A percentile compares a stretch with the other conserved stretches of the same genome.
Evolutionary conservation across 2,329 filamentous ascomycete species (phyloP).

Genomic region (Ophiostoma perfectum): DNA sequence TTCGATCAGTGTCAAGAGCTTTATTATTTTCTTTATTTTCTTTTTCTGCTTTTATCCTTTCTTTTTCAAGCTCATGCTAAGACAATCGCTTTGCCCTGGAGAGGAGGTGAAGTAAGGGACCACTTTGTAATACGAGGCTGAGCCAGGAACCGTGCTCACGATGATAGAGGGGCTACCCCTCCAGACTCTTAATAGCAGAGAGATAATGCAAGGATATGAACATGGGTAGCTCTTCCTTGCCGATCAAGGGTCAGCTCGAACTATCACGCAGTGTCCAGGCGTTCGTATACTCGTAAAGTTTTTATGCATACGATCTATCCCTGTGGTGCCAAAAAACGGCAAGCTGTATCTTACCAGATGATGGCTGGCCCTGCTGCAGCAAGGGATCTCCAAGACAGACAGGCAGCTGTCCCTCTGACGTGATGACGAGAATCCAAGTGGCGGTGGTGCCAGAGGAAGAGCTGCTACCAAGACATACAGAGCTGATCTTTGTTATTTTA

Average conservation of each 20-base stretch:
- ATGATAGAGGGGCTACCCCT: not conserved
- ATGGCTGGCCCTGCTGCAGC: not conserved
- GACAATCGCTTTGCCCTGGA: too few species aligned
- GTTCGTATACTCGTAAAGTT: not conserved
- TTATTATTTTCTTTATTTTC: too few species aligned
- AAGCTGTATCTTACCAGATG: not conserved
- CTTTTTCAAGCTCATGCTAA: not conserved
- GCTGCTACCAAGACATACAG: not conserved
- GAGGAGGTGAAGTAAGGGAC: not conserved
- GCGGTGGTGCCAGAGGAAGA: not conserved
- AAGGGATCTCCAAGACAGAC: conserved; percentile 3
- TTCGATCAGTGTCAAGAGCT: too few species aligned
- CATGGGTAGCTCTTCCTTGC: not conserved
- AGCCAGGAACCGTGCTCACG: conserved; percentile 7
- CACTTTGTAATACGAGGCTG: not conserved
- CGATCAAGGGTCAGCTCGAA: not conserved
- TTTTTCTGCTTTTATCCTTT: too few species aligned
- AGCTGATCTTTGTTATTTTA: not conserved
- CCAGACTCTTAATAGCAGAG: not conserved
- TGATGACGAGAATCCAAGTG: not conserved
- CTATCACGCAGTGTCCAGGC: not conserved
- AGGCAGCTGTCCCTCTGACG: too few species aligned
- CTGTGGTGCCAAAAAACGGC: not conserved
- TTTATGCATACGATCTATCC: not conserved
- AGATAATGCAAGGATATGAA: not conserved